These are phyloP conservation scores for Euphorbia neoarborescens DNA, from an alignment of 441 rosid species.

Conservation along the genomic window DNA sequence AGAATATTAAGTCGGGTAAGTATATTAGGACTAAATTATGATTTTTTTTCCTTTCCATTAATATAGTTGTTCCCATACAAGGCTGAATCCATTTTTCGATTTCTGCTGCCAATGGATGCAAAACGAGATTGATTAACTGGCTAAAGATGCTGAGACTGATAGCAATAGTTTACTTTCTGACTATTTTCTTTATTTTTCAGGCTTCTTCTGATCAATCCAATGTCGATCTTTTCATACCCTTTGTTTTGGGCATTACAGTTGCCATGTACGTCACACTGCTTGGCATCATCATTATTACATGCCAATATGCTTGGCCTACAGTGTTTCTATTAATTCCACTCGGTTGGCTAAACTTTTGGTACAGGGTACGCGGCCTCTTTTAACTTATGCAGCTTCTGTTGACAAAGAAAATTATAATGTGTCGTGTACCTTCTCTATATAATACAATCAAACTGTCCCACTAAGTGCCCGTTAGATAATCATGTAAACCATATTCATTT, in stretches of 20 bases:
- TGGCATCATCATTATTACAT: constrained; percentile 75
- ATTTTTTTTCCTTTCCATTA: neutral
- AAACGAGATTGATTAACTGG: neutral
- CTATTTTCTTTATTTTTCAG: constrained; percentile 33
- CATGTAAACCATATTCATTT: constrained; percentile 1
- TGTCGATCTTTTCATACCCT: constrained; percentile 73
- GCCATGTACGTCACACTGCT: constrained; percentile 68
- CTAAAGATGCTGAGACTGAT: constrained; percentile 14
- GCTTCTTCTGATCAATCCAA: constrained; percentile 86
- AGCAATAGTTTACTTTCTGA: neutral
- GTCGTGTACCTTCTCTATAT: neutral
- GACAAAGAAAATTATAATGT: neutral
- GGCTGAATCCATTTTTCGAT: neutral
- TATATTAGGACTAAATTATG: constrained; percentile 1
- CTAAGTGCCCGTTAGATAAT: neutral
- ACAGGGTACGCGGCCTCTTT: constrained; percentile 44
- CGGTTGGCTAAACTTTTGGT: constrained; percentile 80
- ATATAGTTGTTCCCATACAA: neutral
- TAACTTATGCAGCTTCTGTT: neutral
- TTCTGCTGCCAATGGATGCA: neutral
- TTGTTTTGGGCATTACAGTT: constrained; percentile 43
- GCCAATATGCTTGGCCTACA: constrained; percentile 95
- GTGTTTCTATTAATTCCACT: constrained; percentile 70
- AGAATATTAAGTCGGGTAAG: constrained; percentile 83
- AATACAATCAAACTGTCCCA: neutral